Conservation (phyloP, 208 protist species). For the Leishmania aethiopica region DNA sequence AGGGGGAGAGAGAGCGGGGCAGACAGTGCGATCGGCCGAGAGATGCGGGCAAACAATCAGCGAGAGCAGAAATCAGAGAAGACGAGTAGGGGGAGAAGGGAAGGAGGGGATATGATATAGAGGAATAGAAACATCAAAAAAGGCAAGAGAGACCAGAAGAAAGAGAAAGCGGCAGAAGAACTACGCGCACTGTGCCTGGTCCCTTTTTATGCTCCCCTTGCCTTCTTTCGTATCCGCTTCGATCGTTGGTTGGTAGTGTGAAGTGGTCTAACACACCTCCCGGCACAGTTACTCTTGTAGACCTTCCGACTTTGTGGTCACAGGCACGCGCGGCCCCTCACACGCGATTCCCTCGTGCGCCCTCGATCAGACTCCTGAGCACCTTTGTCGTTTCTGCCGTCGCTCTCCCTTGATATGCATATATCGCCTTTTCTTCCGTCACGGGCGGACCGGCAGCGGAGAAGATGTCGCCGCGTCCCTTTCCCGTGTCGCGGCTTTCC, state of each 20-base stretch:
- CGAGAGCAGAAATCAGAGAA: background rate
- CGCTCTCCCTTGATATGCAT: background rate
- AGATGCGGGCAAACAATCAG: background rate
- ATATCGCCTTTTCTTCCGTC: background rate
- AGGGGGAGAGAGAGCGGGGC: background rate
- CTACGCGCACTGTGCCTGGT: background rate
- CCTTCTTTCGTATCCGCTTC: background rate
- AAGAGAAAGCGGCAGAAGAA: background rate
- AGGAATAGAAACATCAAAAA: background rate
- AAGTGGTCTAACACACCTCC: background rate
- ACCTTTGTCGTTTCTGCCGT: background rate
- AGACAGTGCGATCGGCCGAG: background rate
- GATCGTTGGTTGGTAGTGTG: background rate
- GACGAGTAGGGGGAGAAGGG: background rate
- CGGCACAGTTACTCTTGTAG: background rate
- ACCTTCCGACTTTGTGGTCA: background rate
- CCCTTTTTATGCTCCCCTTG: background rate
- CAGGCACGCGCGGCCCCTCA: background rate
- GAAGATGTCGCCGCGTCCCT: background rate
- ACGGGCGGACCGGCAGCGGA: background rate
- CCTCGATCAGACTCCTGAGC: background rate
- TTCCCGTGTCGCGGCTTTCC: background rate
- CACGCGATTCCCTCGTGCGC: background rate
- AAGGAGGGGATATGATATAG: background rate
- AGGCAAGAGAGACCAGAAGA: background rate